Evolutionary conservation across 352 stramenopile species (phyloP), one percentile per base, ranked within the genome.

Genomic region (Globisporangium ultimum): DNA sequence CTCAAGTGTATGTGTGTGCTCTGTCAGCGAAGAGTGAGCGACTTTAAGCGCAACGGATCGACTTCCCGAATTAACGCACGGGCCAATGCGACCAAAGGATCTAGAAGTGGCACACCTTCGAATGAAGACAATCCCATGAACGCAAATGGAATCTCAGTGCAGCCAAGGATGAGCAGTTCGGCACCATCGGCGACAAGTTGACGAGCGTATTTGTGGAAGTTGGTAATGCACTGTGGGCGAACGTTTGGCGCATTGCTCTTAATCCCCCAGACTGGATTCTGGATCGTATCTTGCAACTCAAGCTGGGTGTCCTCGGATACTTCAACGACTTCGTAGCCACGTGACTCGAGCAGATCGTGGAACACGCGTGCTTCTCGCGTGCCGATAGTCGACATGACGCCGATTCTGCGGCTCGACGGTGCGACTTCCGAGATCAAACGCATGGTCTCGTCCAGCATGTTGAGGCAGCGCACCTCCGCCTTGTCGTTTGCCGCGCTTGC

Each of bases 111-210:
- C 2, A 71, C 67, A 3, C 75, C 71, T n/a, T 80, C 68, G 45
- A 83, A 62, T 0, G 50, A 41, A 12, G 61, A 65, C 5, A 45
- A 54, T 1, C 63, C 70, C 2, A 45, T 45, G 22, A 85, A 81
- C 1, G 65, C 75, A 40, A 85, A 76, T 3, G 75, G 75, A 50
- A 85, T 80, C 61, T 85, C 75, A 0, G 72, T 83, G 63, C 75
- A 85, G 18, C 75, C 75, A 18, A 85, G 34, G 32, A 85, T 66
- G 48, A 81, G 54, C 12, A 80, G 63, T 18, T 80, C 58, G 4
- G 75, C 72, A 4, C 75, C 75, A 12, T 59, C 45, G 4, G 45
- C 55, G 38, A 73, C 64, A 9, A 85, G 63, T 15, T 66, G 45
- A 7, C 64, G 67, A 7, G 75, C 72, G 36, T 71, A 85, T 8